Evolutionary conservation across 345 rosid species (phyloP), one percentile per base, ranked within the genome.

Genomic region (Eucalyptus erythrocorys): DNA sequence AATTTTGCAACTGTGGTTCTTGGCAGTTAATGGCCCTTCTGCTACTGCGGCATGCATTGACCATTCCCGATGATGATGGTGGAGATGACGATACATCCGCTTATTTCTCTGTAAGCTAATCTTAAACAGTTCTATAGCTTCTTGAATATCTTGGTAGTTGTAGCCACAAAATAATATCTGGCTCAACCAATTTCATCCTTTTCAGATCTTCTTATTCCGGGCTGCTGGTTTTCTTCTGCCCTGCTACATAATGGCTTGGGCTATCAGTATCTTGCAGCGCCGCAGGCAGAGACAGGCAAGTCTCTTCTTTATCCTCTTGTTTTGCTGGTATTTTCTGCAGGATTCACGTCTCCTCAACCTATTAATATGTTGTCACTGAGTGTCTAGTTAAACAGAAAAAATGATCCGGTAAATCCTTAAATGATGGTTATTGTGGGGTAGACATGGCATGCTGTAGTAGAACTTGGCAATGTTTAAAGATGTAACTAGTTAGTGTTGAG

Each of bases 11-110:
- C 53, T 19, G 59, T 47, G 55, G 87, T 37, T 22, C 90, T 47
- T 89, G 89, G 90, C 90, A 97, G 99, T 89, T 97, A 91, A 95
- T 97, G 98, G 96, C 95, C 89, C 97, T 97, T 91, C 92, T 97
- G 88, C 95, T 97, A 53, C 89, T 97, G 93, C 93, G 99, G 88
- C 95, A 94, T 88, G 97, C 98, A 45, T 87, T 97, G 91, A 92
- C 95, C 86, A 89, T 95, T 85, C 93, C 97, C 34, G 97, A 96
- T 85, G 91, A 93, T 88, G 94, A 92, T 88, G 94, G 92, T 88
- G 97, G 90, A 66, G 90, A 90, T 40, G 97, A 97, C 66, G 96
- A 96, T 68, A 94, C 95, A 27, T 95, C 97, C 55, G 90, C 95
- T 14, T 95, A 94, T 89, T 95, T 97, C 89, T 94, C 96, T 86